A percentile compares a stretch with the other conserved stretches of the same genome.
phyloP scores from a whole-genome alignment of 306 rosid species.

The Lathyrus sativus region DNA sequence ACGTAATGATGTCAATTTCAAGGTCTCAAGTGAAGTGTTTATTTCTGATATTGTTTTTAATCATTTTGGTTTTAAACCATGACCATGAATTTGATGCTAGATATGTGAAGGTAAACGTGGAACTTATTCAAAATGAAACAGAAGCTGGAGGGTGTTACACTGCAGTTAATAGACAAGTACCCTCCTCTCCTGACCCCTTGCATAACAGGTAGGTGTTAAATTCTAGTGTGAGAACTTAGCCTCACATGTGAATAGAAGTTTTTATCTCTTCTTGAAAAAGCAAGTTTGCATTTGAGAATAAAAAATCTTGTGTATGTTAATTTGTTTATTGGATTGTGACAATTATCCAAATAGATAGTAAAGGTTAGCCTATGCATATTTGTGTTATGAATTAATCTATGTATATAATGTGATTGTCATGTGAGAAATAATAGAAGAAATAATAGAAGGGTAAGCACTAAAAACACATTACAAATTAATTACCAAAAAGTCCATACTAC shows the following conservation, averaged over 20 bases:
- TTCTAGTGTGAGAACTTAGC: too few relatives aligned
- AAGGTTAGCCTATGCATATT: too few relatives aligned
- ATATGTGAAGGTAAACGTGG: conserved; percentile 31
- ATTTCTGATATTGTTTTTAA: conserved; percentile 43
- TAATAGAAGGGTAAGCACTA: conserved; percentile 4
- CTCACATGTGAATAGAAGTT: not conserved
- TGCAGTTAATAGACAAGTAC: conserved; percentile 59
- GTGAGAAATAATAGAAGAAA: conserved; percentile 15
- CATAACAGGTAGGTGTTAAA: conserved; percentile 67
- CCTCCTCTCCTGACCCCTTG: conserved; percentile 79
- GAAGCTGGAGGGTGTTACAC: conserved; percentile 40
- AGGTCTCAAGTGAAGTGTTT: conserved; percentile 45
- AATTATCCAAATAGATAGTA: too few relatives aligned
- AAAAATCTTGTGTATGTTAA: too few relatives aligned
- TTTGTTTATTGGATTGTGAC: too few relatives aligned
- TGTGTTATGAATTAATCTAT: too few relatives aligned
- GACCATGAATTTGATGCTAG: conserved; percentile 48
- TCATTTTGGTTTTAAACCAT: conserved; percentile 43
- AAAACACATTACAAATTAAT: conserved; percentile 6
- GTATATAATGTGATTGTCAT: not conserved
- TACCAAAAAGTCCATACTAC: conserved; percentile 17
- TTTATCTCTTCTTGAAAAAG: not conserved
- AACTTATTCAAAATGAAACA: conserved; percentile 32
- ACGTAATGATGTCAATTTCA: conserved; percentile 52
- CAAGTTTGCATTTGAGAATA: conserved; percentile 8